phyloP scores from a whole-genome alignment of 108 stramenopile genomes.

The Fragilaria radians region DNA sequence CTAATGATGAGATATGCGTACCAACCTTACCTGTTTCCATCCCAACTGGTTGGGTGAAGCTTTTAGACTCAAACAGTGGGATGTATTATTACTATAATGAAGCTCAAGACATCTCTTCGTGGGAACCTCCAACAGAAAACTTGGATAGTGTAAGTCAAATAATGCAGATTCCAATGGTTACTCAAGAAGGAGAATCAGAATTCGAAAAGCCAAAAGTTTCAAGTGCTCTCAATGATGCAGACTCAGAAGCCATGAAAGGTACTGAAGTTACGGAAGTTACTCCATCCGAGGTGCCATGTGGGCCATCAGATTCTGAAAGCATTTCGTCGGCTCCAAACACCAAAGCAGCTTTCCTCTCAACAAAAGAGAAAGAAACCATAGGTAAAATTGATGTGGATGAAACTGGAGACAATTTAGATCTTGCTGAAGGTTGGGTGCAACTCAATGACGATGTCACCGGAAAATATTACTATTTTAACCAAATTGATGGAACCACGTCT shows the following conservation, averaged over 20 bases:
- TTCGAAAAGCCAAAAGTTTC: not conserved
- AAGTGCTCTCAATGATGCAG: not conserved
- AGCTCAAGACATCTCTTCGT: conserved; percentile 39
- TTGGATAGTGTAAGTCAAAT: not conserved
- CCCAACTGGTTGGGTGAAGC: conserved; percentile 49
- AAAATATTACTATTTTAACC: conserved; percentile 44
- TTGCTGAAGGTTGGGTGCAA: conserved; percentile 43
- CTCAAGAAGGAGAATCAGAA: not conserved
- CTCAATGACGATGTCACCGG: conserved; percentile 25
- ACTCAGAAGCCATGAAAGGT: not conserved
- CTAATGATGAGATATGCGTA: not conserved
- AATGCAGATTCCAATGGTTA: not conserved
- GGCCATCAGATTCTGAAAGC: not conserved
- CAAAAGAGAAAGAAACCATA: not conserved
- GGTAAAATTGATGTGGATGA: not conserved
- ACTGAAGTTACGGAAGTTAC: not conserved
- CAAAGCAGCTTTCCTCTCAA: not conserved
- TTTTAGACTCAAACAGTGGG: conserved; percentile 41
- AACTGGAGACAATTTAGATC: conserved; percentile 2
- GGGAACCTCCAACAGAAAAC: conserved; percentile 40
- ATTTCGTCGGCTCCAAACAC: not conserved
- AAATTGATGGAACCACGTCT: conserved; percentile 14
- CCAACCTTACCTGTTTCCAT: not conserved
- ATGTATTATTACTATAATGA: conserved; percentile 52
- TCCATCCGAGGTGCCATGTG: not conserved